Base-by-base conservation (phyloP, 2,329 filamentous ascomycete genomes). In the Aspergillus neotritici region DNA sequence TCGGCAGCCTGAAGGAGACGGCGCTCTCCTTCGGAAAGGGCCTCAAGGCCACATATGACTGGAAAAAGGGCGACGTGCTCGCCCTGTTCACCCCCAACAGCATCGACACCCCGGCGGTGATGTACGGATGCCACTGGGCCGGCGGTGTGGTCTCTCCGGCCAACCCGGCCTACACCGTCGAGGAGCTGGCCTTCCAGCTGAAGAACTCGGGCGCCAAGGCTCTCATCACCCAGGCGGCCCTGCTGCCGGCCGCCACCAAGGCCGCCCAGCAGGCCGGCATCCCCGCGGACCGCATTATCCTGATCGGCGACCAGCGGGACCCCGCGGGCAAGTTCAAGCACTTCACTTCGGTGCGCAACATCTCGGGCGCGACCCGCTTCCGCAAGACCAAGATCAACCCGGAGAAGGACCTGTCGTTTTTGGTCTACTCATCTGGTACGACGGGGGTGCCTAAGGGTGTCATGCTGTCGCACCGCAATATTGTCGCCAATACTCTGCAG, bases 381-480 rank as follows among this genome's bases (percentile, higher is more conserved):
- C 74, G 79, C 13, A 77, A 77, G 43, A 72, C 80, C 4, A 81
- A 78, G 54, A 67, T 88, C 40, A 73, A 85, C 37, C 79, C 87
- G 0, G 74, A 76, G 38, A 82, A 80, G 44, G 88, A 95, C 60
- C 64, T 93, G 17, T 84, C 87, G 0, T 94, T 93, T 58, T 67
- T 96, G 44, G 87, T 94, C 1, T 96, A 94, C 65, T 88, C 83
- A 38, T 90, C 84, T 6, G 91, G 91, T 6, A 97, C 91, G 0
- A 96, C 91, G 0, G 91, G 91, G 2, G 71, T 89, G 39, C 90
- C 91, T 0, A 97, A 97, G 66, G 91, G 90, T 12, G 91, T 96
- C 11, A 86, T 87, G 78, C 73, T 96, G 28, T 85, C 81, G 6
- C 91, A 97, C 66, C 66, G 70, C 51, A 96, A 96, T 62, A 82